Conservation (phyloP, 108 stramenopile species). For the Licmophora abbreviata region DNA sequence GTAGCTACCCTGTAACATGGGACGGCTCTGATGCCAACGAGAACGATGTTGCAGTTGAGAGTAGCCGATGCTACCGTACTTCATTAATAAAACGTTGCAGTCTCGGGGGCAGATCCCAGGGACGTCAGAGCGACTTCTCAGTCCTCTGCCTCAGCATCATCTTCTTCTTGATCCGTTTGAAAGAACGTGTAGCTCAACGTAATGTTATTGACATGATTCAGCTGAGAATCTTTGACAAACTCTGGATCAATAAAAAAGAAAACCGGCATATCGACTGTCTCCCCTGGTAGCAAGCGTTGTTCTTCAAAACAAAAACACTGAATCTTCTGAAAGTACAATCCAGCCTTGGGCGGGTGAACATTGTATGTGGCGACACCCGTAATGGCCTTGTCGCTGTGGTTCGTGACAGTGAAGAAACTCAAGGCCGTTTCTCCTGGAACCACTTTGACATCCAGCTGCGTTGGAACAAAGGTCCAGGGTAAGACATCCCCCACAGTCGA, state of each 20-base stretch:
- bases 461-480: conserved; percentile 93
- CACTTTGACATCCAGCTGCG: conserved; percentile 89
- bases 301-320: conserved; percentile 99
- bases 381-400: conserved; percentile 89
- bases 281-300: conserved; percentile 91
- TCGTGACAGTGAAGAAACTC: conserved; percentile 93
- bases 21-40: too few relatives aligned
- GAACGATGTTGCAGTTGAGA: too few relatives aligned
- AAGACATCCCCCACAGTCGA: conserved; percentile 86
- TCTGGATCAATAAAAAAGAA: conserved; percentile 99
- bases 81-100: too few relatives aligned
- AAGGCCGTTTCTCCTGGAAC: conserved; percentile 98
- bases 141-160: conserved; percentile 60
- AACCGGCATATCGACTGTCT: conserved; percentile 99
- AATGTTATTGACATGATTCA: conserved; percentile 84
- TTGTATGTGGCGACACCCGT: conserved; percentile 99
- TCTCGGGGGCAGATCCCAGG: too few relatives aligned
- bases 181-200: conserved; percentile 98
- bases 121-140: neutral
- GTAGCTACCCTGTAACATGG: too few relatives aligned
- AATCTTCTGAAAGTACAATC: conserved; percentile 99
- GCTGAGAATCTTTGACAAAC: conserved; percentile 86
- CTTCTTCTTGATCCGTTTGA: conserved; percentile 92
- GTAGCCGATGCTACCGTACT: too few relatives aligned
- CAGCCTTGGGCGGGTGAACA: conserved; percentile 93